A percentile compares a stretch with the other conserved stretches of the same genome.
Conservation (phyloP, 805 yeast genomes). For the Candida sakaeoensis region DNA sequence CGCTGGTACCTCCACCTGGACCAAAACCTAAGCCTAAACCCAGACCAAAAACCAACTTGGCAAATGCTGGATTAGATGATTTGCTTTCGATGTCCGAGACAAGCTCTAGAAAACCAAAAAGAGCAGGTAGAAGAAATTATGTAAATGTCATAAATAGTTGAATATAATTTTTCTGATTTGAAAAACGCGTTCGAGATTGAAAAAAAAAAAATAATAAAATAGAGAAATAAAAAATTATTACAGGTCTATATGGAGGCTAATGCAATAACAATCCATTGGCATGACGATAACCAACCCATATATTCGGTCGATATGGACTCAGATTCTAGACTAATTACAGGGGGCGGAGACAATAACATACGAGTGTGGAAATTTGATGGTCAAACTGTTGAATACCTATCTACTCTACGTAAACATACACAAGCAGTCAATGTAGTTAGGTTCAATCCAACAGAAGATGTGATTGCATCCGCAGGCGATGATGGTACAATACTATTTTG, state of each 20-base stretch:
- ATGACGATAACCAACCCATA: conserved; percentile 70
- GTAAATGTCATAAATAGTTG: conserved; percentile 28
- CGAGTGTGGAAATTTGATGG: conserved; percentile 46
- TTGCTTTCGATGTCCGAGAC: conserved; percentile 30
- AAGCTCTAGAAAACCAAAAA: conserved; percentile 23
- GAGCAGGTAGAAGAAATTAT: conserved; percentile 31
- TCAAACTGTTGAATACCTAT: conserved; percentile 62
- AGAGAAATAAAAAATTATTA: not conserved
- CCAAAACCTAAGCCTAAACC: conserved; percentile 11
- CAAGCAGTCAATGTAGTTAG: conserved; percentile 93
- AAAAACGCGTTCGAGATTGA: not conserved
- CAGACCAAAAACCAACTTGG: conserved; percentile 21
- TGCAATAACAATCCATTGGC: conserved; percentile 67
- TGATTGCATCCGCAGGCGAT: conserved; percentile 89
- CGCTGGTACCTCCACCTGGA: conserved; percentile 10
- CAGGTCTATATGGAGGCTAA: conserved; percentile 28
- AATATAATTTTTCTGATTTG: too few species aligned
- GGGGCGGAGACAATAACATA: conserved; percentile 93
- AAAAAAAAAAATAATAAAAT: not conserved
- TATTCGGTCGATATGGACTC: conserved; percentile 68
- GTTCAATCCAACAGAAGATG: conserved; percentile 66
- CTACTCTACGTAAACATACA: conserved; percentile 82
- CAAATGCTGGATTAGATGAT: conserved; percentile 41
- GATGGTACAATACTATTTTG: conserved; percentile 88
- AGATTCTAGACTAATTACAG: conserved; percentile 66